These are phyloP conservation scores for Solanum phureja DNA, from an alignment of 257 asterid genomes.

Conservation along the genomic window DNA sequence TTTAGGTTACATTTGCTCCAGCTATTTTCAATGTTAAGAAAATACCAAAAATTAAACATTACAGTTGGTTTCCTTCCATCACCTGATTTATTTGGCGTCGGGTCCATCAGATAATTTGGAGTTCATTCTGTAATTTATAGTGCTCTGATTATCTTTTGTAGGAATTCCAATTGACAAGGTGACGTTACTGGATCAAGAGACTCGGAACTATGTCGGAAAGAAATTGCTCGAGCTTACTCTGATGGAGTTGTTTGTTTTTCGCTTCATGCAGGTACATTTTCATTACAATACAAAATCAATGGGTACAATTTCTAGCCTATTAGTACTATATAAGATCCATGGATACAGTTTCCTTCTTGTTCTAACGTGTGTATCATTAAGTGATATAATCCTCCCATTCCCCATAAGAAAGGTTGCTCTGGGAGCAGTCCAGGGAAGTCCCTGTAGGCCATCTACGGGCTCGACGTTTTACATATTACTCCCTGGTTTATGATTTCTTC, in stretches of 20 bases:
- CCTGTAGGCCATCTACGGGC: not conserved
- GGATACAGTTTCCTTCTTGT: not conserved
- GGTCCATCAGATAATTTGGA: not conserved
- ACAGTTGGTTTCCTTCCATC: not conserved
- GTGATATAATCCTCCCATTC: not conserved
- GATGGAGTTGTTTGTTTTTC: constrained; percentile 67
- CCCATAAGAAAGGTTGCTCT: not conserved
- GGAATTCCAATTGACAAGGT: constrained; percentile 92
- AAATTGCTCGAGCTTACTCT: constrained; percentile 84
- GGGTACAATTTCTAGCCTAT: not conserved
- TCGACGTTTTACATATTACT: not conserved
- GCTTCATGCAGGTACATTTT: constrained; percentile 86
- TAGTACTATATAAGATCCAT: not conserved
- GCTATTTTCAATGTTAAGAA: not conserved
- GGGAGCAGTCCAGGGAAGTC: not conserved
- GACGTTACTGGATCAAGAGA: constrained; percentile 59
- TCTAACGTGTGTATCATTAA: not conserved
- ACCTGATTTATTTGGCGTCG: no score
- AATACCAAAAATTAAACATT: not conserved
- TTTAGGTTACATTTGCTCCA: not conserved
- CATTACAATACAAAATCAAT: not conserved
- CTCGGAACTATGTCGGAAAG: constrained; percentile 77
- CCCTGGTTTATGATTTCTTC: not conserved
- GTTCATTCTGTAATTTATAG: not conserved
- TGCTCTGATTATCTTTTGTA: constrained; percentile 18